Base-by-base conservation (phyloP, 2,329 filamentous ascomycete species). In the Cordyceps militaris region DNA sequence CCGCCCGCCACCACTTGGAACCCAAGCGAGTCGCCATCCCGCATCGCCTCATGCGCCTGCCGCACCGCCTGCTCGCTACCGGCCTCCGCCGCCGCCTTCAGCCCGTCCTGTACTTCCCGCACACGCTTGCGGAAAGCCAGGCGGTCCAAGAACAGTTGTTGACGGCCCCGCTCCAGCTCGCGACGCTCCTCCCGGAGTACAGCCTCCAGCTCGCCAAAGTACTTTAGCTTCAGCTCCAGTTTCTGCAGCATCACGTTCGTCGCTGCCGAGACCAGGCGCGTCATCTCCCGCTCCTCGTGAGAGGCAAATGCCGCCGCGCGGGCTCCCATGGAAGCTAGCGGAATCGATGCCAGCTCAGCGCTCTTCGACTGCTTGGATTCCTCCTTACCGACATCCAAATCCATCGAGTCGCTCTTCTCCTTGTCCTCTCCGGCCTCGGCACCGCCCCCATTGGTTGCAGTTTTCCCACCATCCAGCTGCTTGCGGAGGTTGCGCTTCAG, bases 251-350 rank as follows among this genome's bases (percentile, higher is more conserved):
- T 93, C 13, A 96, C 81, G 69, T 99, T 99, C 54, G 96, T 90
- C 0, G 91, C 91, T 6, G 91, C 88, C 2, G 91, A 93, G 10
- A 99, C 90, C 48, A 97, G 84, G 16, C 91, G 88, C 21, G 92
- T 96, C 84, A 97, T 94, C 73, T 97, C 91, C 59, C 95, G 89
- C 73, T 99, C 94, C 72, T 97, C 93, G 65, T 97, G 91, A 3
- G 93, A 97, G 28, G 93, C 92, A 34, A 99, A 84, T 3, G 88
- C 94, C 8, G 89, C 88, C 1, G 92, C 84, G 60, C 94, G 89
- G 2, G 90, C 91, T 13, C 92, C 92, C 61, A 93, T 88, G 9
- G 92, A 83, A 19, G 90, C 91, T 51, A 99, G 81, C 2, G 92
- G 91, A 58, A 96, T 86, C 30, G 86, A 92, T 7, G 91, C 84